These are phyloP conservation scores for Fistulifera solaris DNA, from an alignment of 108 stramenopile species.

Conservation along the genomic window DNA sequence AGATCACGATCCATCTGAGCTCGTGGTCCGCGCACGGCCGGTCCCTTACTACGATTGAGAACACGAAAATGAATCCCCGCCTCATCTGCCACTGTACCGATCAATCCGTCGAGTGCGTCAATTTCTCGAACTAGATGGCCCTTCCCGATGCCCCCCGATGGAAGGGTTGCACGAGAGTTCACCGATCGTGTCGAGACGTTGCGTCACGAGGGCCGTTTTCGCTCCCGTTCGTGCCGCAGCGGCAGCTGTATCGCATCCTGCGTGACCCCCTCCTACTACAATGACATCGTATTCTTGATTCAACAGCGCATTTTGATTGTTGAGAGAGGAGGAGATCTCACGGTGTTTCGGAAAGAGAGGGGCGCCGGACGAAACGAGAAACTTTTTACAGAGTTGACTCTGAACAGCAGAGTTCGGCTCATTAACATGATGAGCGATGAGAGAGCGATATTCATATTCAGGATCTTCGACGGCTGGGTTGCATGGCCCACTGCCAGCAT, in stretches of 20 bases:
- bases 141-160: slow-evolving; percentile 97
- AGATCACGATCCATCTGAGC: slow-evolving; percentile 96
- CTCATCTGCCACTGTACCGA: slow-evolving; percentile 87
- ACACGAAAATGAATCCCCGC: slow-evolving; percentile 93
- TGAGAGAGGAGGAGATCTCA: no score
- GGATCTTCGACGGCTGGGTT: no score
- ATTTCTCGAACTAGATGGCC: slow-evolving; percentile 96
- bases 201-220: slow-evolving; percentile 87
- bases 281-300: slow-evolving; percentile 68
- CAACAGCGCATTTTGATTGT: no score
- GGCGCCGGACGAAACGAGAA: no score
- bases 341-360: no score
- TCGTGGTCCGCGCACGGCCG: slow-evolving; percentile 83
- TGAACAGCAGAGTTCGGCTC: no score
- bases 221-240: slow-evolving; percentile 92
- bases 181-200: slow-evolving; percentile 82
- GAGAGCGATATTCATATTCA: no score
- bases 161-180: slow-evolving; percentile 97
- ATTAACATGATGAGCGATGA: no score
- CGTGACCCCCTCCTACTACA: slow-evolving; percentile 96
- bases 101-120: slow-evolving; percentile 94
- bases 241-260: slow-evolving; percentile 94
- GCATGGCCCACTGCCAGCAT: no score
- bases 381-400: no score
- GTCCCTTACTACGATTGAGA: slow-evolving; percentile 89